phyloP scores from a whole-genome alignment of 805 yeast species.

The Clavispora santaluciae region DNA sequence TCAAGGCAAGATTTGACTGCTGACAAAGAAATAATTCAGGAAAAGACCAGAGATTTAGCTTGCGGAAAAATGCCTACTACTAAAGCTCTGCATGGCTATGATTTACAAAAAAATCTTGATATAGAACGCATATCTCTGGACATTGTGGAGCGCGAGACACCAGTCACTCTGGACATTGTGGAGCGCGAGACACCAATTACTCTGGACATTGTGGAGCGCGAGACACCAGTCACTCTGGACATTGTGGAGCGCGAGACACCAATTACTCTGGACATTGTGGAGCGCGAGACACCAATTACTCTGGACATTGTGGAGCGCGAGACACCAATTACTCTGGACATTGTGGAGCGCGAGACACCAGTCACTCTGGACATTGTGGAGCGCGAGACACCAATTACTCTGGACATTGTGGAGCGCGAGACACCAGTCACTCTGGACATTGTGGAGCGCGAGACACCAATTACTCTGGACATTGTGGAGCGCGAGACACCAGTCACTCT shows the following conservation, averaged over 20 bases:
- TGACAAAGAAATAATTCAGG: too few relatives aligned
- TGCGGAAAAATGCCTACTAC: too few relatives aligned
- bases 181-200: not conserved
- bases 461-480: not conserved
- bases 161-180: not conserved
- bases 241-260: not conserved
- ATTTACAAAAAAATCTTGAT: too few relatives aligned
- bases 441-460: not conserved
- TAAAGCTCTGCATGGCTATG: too few relatives aligned
- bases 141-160: too few relatives aligned
- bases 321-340: not conserved
- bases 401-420: constrained; percentile 2
- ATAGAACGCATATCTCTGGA: too few relatives aligned
- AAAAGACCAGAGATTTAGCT: too few relatives aligned
- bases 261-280: not conserved
- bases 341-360: not conserved
- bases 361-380: not conserved
- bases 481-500: not conserved
- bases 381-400: not conserved
- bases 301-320: not conserved
- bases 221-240: not conserved
- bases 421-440: not conserved
- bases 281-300: not conserved
- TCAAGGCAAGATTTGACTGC: not conserved
- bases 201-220: not conserved